These are phyloP conservation scores for Gnaphalium uliginosum DNA, from an alignment of 129 eudicot species.

Conservation along the genomic window DNA sequence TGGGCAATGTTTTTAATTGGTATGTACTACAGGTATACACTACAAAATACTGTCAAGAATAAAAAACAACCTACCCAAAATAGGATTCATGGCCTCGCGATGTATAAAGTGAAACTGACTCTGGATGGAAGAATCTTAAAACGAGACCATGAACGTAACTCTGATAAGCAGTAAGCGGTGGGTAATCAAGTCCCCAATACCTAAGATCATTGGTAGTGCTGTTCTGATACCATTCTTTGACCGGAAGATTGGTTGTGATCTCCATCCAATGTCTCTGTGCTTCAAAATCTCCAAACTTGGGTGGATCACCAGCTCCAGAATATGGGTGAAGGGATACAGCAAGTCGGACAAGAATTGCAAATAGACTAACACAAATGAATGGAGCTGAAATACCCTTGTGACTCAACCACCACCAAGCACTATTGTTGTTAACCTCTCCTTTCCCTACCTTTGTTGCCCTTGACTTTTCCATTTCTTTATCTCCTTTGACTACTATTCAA, in stretches of 20 bases:
- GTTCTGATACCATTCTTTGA: constrained; percentile 73
- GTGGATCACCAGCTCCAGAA: constrained; percentile 81
- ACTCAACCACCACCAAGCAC: constrained; percentile 46
- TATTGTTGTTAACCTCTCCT: constrained; percentile 18
- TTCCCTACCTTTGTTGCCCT: constrained; percentile 38
- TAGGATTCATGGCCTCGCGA: constrained; percentile 93
- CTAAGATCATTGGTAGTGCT: constrained; percentile 72
- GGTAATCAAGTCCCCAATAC: constrained; percentile 99
- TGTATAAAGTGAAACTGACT: constrained; percentile 60
- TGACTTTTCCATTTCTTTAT: constrained; percentile 45
- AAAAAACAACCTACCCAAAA: constrained; percentile 63
- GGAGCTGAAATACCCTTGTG: constrained; percentile 40
- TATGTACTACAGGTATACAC: neutral
- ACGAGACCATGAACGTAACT: constrained; percentile 80
- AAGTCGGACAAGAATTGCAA: constrained; percentile 62
- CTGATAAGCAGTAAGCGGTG: constrained; percentile 94
- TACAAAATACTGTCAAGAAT: neutral
- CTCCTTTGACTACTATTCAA: neutral
- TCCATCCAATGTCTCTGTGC: constrained; percentile 99
- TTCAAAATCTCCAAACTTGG: constrained; percentile 92
- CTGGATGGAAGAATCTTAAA: constrained; percentile 57
- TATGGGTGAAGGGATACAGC: constrained; percentile 82
- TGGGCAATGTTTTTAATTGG: constrained; percentile 16
- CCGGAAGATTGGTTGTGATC: constrained; percentile 80
- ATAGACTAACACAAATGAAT: constrained; percentile 66